Base-by-base conservation (phyloP, 1,139 yeast genomes). In the Wickerhamomyces sp. region DNA sequence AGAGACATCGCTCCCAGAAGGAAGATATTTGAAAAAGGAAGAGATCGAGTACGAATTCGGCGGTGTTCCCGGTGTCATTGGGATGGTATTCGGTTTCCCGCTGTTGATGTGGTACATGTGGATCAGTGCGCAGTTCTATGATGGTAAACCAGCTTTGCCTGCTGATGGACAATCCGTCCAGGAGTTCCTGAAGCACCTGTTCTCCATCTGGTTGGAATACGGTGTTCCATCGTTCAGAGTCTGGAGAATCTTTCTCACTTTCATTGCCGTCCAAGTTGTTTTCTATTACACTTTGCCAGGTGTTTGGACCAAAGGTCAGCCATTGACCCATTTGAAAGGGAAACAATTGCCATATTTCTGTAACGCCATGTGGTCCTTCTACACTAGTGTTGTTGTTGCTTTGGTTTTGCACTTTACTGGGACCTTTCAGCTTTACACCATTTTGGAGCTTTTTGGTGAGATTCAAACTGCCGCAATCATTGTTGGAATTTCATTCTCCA, bases 31-130 rank as follows among this genome's bases (percentile, higher is more conserved):
- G 48, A 64, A 67, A 47, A 65, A 69, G 39, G 69, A 66, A 40
- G 64, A 72, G 43, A 65, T 69, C 40, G 91, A 83, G 60, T 88
- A 79, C 69, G 99, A 93, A 59, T 93, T 93, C 61, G 99, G 99
- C 44, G 99, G 98, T 0, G 86, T 95, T 26, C 64, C 73, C n/a
- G 99, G 99, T 45, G 96, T 89, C 38, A 49, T 82, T 18, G 90
- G 93, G n/a, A 91, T 93, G 97, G 81, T 93, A 82, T 62, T 78
- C 41, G 95, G 95, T 3, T 94, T 93, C 70, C 99, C 99, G 7
- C 63, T 84, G 44, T 73, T 94, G 61, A 93, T 93, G 99, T 88
- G 86, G 77, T 93, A 93, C 69, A 84, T 93, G 93, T 93, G 96
- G 95, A 81, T 91, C 48, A 78, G 91, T 61, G 93, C 94, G 49